Percentiles rank a stretch among this genome's conserved stretches.
Conservation (phyloP, 768 basidiomycete genomes). For the Hypsizygus marmoreus region DNA sequence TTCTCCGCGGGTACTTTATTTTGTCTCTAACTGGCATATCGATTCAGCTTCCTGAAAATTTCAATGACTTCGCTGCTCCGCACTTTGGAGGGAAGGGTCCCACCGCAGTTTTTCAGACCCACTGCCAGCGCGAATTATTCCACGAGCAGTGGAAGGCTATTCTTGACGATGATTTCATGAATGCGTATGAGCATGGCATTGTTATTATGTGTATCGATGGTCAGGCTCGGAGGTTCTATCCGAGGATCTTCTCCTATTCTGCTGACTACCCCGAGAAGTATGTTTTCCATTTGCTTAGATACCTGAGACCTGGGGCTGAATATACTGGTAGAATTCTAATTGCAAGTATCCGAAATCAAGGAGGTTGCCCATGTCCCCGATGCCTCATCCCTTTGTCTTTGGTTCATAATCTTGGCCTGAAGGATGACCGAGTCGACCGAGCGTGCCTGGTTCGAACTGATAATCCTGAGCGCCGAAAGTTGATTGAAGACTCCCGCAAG, state of each 20-base stretch:
- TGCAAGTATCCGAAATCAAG: conserved; percentile 29
- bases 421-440: conserved; percentile 8
- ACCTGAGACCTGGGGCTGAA: background rate
- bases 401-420: conserved; percentile 24
- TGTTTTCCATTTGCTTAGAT: conserved; percentile 3
- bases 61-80: conserved; percentile 18
- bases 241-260: conserved; percentile 32
- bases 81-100: background rate
- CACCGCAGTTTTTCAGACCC: background rate
- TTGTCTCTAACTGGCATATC: no score
- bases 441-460: background rate
- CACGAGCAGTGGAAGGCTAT: conserved; percentile 4
- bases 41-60: conserved; percentile 20
- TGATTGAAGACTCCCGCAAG: background rate
- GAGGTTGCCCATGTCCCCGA: conserved; percentile 34
- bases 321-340: conserved; percentile 29
- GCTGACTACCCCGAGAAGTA: conserved; percentile 42
- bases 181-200: conserved; percentile 22
- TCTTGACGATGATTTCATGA: conserved; percentile 13
- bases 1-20: background rate
- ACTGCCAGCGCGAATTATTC: conserved; percentile 3
- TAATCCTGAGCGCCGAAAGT: background rate
- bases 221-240: conserved; percentile 13
- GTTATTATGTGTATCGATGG: conserved; percentile 8
- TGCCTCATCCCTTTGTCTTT: conserved; percentile 28